These are phyloP conservation scores for Cryptosporidium sp. DNA, from an alignment of 169 alveolate genomes.

Conservation along the genomic window DNA sequence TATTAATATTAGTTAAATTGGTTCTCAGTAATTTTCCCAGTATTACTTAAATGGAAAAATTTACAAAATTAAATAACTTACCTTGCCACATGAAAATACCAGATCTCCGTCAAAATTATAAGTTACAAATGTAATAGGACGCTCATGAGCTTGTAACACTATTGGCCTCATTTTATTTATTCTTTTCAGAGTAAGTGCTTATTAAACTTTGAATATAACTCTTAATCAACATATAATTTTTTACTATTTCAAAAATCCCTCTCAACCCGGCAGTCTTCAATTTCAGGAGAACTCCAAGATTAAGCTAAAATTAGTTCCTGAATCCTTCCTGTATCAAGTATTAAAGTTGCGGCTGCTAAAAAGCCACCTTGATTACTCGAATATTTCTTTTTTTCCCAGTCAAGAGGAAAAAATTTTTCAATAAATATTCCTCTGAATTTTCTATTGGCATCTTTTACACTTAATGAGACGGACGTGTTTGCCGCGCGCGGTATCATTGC, in stretches of 20 bases:
- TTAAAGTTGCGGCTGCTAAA: not conserved
- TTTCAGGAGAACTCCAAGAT: not conserved
- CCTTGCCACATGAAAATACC: constrained; percentile 91
- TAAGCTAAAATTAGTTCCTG: not conserved
- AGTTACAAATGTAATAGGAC: constrained; percentile 91
- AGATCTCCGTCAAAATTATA: constrained; percentile 91
- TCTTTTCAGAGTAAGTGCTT: not conserved
- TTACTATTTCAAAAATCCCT: not conserved
- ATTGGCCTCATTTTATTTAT: constrained; percentile 84
- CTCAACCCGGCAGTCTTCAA: not conserved
- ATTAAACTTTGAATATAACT: constrained; percentile 5
- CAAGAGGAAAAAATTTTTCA: not conserved
- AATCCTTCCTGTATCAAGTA: not conserved
- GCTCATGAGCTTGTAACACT: constrained; percentile 88
- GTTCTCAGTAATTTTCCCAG: not conserved
- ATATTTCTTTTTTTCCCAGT: not conserved
- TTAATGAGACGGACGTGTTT: constrained; percentile 6
- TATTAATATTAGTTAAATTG: not conserved
- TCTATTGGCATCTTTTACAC: not conserved
- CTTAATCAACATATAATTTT: not conserved
- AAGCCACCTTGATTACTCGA: not conserved
- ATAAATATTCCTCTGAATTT: not conserved
- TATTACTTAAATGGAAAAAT: not conserved
- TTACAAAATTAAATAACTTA: constrained; percentile 61
- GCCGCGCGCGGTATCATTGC: constrained; percentile 4